A percentile compares a stretch with the other conserved stretches of the same genome.
Evolutionary conservation across 2,329 filamentous ascomycete genomes (phyloP).

Genomic region (Tolypocladium nubicola): DNA sequence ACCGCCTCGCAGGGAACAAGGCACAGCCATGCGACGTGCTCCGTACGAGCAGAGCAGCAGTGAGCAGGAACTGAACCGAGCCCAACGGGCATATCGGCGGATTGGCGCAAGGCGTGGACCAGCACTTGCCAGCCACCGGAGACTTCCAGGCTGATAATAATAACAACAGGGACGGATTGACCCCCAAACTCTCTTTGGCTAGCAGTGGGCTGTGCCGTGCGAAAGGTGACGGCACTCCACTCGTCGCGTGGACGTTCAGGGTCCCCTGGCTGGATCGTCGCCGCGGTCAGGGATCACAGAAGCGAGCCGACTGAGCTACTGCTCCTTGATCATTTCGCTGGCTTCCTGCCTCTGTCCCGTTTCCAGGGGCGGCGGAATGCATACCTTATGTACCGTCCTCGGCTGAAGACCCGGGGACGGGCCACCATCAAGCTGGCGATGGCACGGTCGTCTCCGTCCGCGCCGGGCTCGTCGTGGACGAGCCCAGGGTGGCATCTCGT

Average conservation of each 20-base stretch:
- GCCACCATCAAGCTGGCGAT: not conserved
- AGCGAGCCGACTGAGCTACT: not conserved
- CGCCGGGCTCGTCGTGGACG: not conserved
- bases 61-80: not conserved
- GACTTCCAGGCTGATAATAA: not conserved
- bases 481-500: not conserved
- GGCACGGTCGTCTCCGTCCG: not conserved
- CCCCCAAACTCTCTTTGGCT: not conserved
- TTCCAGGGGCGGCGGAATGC: not conserved
- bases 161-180: not conserved
- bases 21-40: not conserved
- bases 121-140: not conserved
- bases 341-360: not conserved
- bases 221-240: not conserved
- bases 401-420: not conserved
- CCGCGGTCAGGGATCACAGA: not conserved
- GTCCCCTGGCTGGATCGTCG: not conserved
- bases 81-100: not conserved
- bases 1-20: not conserved
- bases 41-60: not conserved
- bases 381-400: not conserved
- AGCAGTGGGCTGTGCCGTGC: not conserved
- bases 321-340: conserved; percentile 1
- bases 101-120: not conserved
- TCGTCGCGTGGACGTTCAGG: conserved; percentile 2